Evolutionary conservation across 345 rosid species (phyloP), one percentile per base, ranked within the genome.

Genomic region (Acer negundo): DNA sequence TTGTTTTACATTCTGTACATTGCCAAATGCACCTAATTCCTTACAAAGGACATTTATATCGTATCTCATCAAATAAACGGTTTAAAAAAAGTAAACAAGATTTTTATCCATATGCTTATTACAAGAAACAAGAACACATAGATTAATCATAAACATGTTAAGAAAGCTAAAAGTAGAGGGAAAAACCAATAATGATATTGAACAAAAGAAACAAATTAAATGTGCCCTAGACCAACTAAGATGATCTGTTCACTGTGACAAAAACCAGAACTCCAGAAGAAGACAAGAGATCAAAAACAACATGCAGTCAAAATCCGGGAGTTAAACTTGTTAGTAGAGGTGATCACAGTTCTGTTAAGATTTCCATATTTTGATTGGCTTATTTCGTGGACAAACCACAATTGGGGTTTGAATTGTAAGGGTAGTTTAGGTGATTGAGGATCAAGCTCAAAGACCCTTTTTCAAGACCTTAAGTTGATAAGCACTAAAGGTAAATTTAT

Each of bases 271-370:
- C 70, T 38, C 67, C 13, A 63, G 67, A 15, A 70, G 4, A 28
- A 26, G 44, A 35, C 35, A 66, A 51, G 64, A 47, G 1, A 55
- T 70, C 44, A 58, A 71, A 56, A 78, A 75, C 73, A 66, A 40
- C 62, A 75, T 7, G 47, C 47, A 53, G 64, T 66, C 65, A 49
- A 17, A 63, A 23, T 47, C 74, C 66, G 40, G 11, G 28, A n/a
- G n/a, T n/a, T n/a, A n/a, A n/a, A n/a, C n/a, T n/a, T n/a, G n/a
- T n/a, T n/a, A n/a, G n/a, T n/a, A n/a, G n/a, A n/a, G n/a, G n/a
- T n/a, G n/a, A n/a, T n/a, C n/a, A n/a, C n/a, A n/a, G n/a, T n/a
- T n/a, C n/a, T n/a, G n/a, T n/a, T n/a, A n/a, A n/a, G n/a, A n/a
- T n/a, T n/a, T n/a, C n/a, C n/a, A n/a, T n/a, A n/a, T n/a, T n/a